Evolutionary conservation across 176 grass and related monocot species (phyloP), one percentile per base, ranked within the genome.

Genomic region (Avena eriantha): DNA sequence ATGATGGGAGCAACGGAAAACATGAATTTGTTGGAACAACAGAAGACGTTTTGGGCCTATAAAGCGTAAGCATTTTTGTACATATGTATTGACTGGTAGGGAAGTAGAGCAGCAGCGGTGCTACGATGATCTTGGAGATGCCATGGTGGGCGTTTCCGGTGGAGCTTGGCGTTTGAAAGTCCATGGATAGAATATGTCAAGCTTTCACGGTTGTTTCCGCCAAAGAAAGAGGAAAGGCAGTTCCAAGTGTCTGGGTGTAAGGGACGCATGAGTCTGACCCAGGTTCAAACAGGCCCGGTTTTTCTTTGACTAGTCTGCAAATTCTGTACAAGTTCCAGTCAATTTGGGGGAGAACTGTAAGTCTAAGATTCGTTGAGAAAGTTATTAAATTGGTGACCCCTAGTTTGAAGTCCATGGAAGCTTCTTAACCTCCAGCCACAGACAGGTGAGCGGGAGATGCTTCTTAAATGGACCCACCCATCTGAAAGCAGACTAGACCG

Each of bases 31-130:
- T 1, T 13, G 71, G 69, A 35, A 35, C 34, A 4, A 14, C 16
- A 13, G 24, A 22, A 74, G 51, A 16, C 61, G 19, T 14, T 50
- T 34, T 86, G 53, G 60, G 43, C 8, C 17, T 78, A 59, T 64
- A 34, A 71, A 86, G 17, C 12, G 18, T 21, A 39, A 72, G 24
- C 9, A 14, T 57, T 70, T 65, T 15, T 83, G 75, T 91, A 51
- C 59, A 84, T 88, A 81, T 51, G 23, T 41, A 41, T n/a, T 69
- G 49, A 51, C 26, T 47, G 9, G 41, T 77, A 56, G 39, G 29
- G 5, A 49, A 41, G 7, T 55, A 57, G 72, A 68, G 58, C 10
- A 13, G 55, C 50, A 13, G 1, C 15, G 21, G 26, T 70, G 73
- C 24, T 33, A 54, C 22, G 24, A 79, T 64, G 33, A 79, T 74